Percentiles rank a stretch among this genome's conserved stretches.
Evolutionary conservation across 345 rosid species (phyloP).

Genomic region (Citrus sinensis): DVS_A1.0 CM039169.1:2952001-2952500

Average conservation of each 20-base stretch:
- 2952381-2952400: conserved; percentile 61
- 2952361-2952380: conserved; percentile 50
- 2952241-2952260: conserved; percentile 93
- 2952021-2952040: conserved; percentile 76
- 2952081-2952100: conserved; percentile 27
- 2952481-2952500: conserved; percentile 24
- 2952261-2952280: conserved; percentile 86
- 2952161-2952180: conserved; percentile 20
- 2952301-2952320: conserved; percentile 49
- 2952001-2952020: conserved; percentile 69
- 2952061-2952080: conserved; percentile 73
- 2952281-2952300: conserved; percentile 67
- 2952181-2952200: conserved; percentile 29
- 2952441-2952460: not conserved
- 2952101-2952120: conserved; percentile 26
- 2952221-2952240: conserved; percentile 42
- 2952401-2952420: not conserved
- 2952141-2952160: conserved; percentile 22
- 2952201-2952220: conserved; percentile 41
- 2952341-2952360: conserved; percentile 19
- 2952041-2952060: conserved; percentile 76
- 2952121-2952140: conserved; percentile 19
- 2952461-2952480: conserved; percentile 24
- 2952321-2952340: not conserved
- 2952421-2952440: not conserved